These are phyloP conservation scores for Graphiopsis chlorocephala DNA, from an alignment of 2,329 filamentous ascomycete species.

Conservation along the genomic window DNA sequence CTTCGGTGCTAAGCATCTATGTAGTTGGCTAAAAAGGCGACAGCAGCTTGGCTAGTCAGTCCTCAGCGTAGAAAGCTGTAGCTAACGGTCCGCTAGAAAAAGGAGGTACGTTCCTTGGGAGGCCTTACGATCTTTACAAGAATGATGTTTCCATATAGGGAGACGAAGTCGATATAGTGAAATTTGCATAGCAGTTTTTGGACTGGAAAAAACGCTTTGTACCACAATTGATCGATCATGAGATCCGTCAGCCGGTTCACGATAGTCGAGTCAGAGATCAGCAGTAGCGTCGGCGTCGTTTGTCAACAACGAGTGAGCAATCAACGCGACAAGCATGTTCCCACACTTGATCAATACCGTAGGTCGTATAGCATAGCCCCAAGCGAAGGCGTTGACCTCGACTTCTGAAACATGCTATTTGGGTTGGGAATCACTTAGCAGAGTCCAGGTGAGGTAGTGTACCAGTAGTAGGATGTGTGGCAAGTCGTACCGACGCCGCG, in stretches of 20 bases:
- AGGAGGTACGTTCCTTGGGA: background rate
- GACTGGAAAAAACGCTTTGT: no score
- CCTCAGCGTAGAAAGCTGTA: background rate
- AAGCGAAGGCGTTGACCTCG: background rate
- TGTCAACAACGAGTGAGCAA: background rate
- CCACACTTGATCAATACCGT: background rate
- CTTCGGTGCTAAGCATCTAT: background rate
- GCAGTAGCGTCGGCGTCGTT: background rate
- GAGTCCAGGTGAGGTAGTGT: background rate
- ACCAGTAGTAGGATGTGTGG: background rate
- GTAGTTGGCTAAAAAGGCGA: background rate
- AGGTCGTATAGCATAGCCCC: background rate
- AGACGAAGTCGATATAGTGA: background rate
- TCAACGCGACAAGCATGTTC: no score
- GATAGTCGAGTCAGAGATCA: background rate
- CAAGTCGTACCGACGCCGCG: background rate
- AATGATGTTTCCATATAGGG: background rate
- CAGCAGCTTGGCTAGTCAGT: background rate
- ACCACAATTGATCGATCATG: background rate
- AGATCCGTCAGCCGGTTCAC: background rate
- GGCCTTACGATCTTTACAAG: background rate
- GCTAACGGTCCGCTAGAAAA: background rate
- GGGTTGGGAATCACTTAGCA: conserved; percentile 4
- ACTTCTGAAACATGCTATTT: background rate
- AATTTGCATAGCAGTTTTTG: background rate